phyloP scores from a whole-genome alignment of 257 asterid genomes.

The Solanum appendiculatum region DNA sequence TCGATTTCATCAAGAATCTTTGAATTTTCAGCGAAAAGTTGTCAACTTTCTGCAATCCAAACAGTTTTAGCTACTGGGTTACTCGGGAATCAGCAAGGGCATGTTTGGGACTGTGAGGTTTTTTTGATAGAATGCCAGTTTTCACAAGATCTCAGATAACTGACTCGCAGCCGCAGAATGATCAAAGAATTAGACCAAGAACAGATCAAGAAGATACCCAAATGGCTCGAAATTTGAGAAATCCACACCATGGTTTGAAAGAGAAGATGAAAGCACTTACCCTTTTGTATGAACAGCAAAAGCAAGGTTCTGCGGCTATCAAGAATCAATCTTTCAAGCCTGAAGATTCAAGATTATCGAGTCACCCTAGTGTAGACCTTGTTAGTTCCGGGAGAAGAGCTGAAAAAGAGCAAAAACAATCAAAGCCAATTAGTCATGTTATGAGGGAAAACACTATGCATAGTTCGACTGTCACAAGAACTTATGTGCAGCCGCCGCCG shows the following conservation, averaged over 20 bases:
- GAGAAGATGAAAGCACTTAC: slow-evolving; percentile 56
- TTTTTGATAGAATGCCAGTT: slow-evolving; percentile 28
- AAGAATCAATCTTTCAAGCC: slow-evolving; percentile 18
- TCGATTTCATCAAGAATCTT: slow-evolving; percentile 1
- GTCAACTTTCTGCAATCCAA: not conserved
- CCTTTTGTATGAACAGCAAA: slow-evolving; percentile 53
- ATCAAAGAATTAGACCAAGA: not conserved
- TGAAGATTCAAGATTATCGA: slow-evolving; percentile 27
- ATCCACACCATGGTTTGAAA: slow-evolving; percentile 53
- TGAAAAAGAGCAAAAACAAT: not conserved
- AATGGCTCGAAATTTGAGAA: slow-evolving; percentile 16
- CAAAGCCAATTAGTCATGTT: slow-evolving; percentile 11
- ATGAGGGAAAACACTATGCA: slow-evolving; percentile 30
- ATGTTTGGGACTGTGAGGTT: not conserved
- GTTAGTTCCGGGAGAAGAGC: slow-evolving; percentile 11
- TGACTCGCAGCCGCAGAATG: slow-evolving; percentile 9
- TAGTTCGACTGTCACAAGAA: slow-evolving; percentile 6
- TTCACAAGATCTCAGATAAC: slow-evolving; percentile 31
- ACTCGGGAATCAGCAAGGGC: slow-evolving; percentile 7
- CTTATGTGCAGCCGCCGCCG: slow-evolving; percentile 10
- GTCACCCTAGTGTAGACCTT: slow-evolving; percentile 45
- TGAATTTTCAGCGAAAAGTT: not conserved
- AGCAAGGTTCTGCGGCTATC: slow-evolving; percentile 17
- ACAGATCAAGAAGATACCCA: slow-evolving; percentile 19
- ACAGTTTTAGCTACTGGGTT: not conserved